A percentile compares a stretch with the other conserved stretches of the same genome.
phyloP scores from a whole-genome alignment of 257 asterid genomes.

The Petunia axillaris region DNA sequence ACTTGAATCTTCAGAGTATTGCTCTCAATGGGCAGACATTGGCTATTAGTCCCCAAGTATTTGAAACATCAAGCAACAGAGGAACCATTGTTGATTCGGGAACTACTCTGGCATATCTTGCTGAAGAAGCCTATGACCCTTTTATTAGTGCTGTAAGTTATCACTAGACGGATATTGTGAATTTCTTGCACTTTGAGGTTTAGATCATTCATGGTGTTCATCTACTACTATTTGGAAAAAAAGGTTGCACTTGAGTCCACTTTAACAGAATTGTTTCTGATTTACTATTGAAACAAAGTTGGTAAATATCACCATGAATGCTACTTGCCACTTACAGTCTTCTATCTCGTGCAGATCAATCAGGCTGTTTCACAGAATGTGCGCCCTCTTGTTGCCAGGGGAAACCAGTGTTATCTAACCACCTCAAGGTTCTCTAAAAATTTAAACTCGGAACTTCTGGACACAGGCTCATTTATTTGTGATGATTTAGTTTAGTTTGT shows the following conservation, averaged over 20 bases:
- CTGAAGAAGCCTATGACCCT: constrained; percentile 86
- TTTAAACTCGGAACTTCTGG: neutral
- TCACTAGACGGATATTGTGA: neutral
- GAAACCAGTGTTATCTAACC: constrained; percentile 80
- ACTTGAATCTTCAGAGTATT: constrained; percentile 78
- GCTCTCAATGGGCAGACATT: constrained; percentile 83
- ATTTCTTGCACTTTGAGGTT: neutral
- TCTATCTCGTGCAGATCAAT: constrained; percentile 56
- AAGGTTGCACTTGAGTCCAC: neutral
- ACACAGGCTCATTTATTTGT: neutral
- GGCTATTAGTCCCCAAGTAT: constrained; percentile 70
- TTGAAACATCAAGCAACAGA: constrained; percentile 65
- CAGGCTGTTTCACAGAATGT: constrained; percentile 63
- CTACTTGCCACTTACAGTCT: neutral
- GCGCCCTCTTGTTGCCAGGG: constrained; percentile 62
- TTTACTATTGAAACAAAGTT: neutral
- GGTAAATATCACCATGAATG: neutral
- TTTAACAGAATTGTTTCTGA: neutral
- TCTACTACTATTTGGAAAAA: neutral
- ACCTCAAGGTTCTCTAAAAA: constrained; percentile 64
- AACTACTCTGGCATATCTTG: constrained; percentile 92
- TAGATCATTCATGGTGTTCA: neutral
- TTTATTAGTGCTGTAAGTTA: constrained; percentile 74
- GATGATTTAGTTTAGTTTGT: constrained; percentile 21
- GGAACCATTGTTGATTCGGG: constrained; percentile 98